Percentiles rank a stretch among this genome's conserved stretches.
Evolutionary conservation across 352 stramenopile genomes (phyloP).

Genomic region (Pythium brachiatum): DNA sequence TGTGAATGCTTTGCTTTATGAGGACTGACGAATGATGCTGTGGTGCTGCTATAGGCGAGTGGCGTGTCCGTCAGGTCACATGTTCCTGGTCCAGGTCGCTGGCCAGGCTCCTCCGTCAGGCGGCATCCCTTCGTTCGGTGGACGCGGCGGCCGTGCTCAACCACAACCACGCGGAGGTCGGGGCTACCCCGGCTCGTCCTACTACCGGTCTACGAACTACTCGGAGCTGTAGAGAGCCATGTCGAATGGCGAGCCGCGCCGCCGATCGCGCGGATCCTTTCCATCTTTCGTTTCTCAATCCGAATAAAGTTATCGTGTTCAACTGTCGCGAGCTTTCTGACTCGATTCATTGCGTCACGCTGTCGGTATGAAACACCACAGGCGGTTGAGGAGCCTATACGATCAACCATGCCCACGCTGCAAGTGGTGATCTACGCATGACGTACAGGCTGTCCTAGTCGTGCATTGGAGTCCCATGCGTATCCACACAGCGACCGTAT

Average conservation of each 20-base stretch:
- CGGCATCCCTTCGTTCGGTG: neutral
- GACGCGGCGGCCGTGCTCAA: constrained; percentile 7
- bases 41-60: constrained; percentile 45
- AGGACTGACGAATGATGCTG: neutral
- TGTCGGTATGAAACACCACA: no score
- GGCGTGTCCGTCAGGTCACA: constrained; percentile 78
- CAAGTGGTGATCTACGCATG: no score
- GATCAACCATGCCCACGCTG: no score
- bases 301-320: neutral
- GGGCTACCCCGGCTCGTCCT: constrained; percentile 16
- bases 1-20: neutral
- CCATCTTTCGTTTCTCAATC: neutral
- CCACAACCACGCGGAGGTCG: neutral
- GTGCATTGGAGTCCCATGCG: no score
- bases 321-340: neutral
- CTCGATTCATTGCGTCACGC: neutral
- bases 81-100: constrained; percentile 84
- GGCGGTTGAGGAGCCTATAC: no score
- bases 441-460: no score
- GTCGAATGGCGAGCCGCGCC: neutral
- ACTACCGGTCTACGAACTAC: constrained; percentile 16
- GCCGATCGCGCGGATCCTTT: neutral
- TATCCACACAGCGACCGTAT: no score
- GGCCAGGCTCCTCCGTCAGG: constrained; percentile 19
- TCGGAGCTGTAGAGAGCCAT: constrained; percentile 8